Percentiles rank a stretch among this genome's conserved stretches.
phyloP scores from a whole-genome alignment of 768 basidiomycete species.

The Suillus discolor region DNA sequence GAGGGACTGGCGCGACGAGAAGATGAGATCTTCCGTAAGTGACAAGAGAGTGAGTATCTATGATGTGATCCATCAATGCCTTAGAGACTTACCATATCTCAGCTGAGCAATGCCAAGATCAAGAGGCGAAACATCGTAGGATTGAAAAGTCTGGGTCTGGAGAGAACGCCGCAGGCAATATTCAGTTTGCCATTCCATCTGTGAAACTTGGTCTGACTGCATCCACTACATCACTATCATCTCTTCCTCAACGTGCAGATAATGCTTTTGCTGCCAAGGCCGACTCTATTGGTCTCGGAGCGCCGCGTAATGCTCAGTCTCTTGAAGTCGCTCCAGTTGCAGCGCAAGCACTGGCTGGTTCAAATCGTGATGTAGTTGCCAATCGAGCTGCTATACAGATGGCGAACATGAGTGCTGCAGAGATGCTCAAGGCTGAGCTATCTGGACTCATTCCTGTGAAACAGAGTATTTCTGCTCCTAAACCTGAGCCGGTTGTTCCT shows the following conservation, averaged over 20 bases:
- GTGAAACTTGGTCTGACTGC: slow-evolving; percentile 30
- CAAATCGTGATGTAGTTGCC: slow-evolving; percentile 88
- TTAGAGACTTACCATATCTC: slow-evolving; percentile 18
- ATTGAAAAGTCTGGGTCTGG: slow-evolving; percentile 53
- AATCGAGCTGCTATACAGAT: slow-evolving; percentile 90
- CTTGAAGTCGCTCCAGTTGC: slow-evolving; percentile 59
- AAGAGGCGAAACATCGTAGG: slow-evolving; percentile 87
- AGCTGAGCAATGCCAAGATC: slow-evolving; percentile 95
- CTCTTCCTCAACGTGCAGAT: slow-evolving; percentile 63
- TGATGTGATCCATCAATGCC: slow-evolving; percentile 14
- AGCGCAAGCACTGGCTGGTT: slow-evolving; percentile 75
- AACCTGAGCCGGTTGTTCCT: slow-evolving; percentile 40
- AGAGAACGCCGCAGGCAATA: slow-evolving; percentile 33
- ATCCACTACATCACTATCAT: slow-evolving; percentile 38
- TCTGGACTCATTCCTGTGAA: slow-evolving; percentile 52
- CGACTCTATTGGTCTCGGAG: slow-evolving; percentile 78
- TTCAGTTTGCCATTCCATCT: slow-evolving; percentile 33
- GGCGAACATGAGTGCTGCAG: slow-evolving; percentile 97
- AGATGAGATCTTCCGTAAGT: slow-evolving; percentile 91
- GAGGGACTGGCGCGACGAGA: slow-evolving; percentile 93
- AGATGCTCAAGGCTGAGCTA: slow-evolving; percentile 89
- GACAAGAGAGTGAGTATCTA: slow-evolving; percentile 81
- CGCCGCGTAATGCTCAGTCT: slow-evolving; percentile 59
- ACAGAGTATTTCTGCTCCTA: slow-evolving; percentile 30
- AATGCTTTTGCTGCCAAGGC: slow-evolving; percentile 76